Evolutionary conservation across 2,329 filamentous ascomycete genomes (phyloP), one percentile per base, ranked within the genome.

Genomic region (Sporothrix dimorphospora): DNA sequence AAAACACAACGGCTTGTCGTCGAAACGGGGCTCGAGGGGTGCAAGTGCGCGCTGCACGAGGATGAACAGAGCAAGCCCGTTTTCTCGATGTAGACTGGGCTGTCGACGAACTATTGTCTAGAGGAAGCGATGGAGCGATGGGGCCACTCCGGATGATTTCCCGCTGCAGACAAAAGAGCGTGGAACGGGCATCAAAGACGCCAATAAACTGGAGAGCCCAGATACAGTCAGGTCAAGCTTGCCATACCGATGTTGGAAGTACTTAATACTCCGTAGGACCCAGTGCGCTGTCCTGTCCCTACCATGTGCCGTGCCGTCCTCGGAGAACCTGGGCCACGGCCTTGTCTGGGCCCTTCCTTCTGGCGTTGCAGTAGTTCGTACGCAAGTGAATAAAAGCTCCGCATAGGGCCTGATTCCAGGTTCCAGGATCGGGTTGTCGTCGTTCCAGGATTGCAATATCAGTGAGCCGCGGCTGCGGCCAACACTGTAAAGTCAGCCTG

Each of bases 241-340:
- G 45, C 6, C 14, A 47, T 12, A 38, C 11, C 42, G n/a, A 38
- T 45, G 47, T 30, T 66, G 61, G 21, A 21, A 66, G 38, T 6
- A n/a, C n/a, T n/a, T n/a, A n/a, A n/a, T n/a, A 30, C 40, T 12
- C 19, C 42, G 14, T 14, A n/a, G 27, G 9, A 53, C 11, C 16
- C 34, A n/a, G 14, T 6, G 42, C 57, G 24, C 34, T 65, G 59
- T 65, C 59, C 34, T 65, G 59, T 65, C 59, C 38, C 34, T 24
- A 42, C 34, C 16, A n/a, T 45, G 21, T 55, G 49, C 66, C 34
- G 66, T 45, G 49, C 34, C 49, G 47, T 55, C 47, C n/a, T 38
- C 30, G 6, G 7, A 24, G 49, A 14, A 30, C n/a, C n/a, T 59
- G 53, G 34, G 8, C 53, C 53, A 38, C 27, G 9, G 27, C 7